Percentiles rank a stretch among this genome's conserved stretches.
Conservation (phyloP, 148 eudicot genomes). For the Vaccinium corymbosum region DNA sequence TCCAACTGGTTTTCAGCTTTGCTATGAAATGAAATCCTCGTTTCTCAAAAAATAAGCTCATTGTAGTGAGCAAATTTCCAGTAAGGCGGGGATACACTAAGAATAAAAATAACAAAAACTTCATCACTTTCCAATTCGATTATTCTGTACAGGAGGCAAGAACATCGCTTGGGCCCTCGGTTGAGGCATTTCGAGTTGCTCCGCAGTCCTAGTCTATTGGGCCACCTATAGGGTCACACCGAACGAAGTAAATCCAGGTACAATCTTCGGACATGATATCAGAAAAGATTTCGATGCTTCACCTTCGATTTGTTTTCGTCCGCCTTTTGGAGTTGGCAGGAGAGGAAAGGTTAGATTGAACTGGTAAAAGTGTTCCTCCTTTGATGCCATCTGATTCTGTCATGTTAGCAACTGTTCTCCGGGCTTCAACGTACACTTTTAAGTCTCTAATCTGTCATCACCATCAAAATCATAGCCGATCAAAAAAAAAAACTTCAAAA, state of each 20-base stretch:
- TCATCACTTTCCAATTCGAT: not conserved
- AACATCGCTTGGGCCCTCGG: not conserved
- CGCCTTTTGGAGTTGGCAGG: constrained; percentile 52
- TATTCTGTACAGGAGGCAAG: not conserved
- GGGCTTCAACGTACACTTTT: constrained; percentile 71
- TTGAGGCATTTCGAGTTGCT: not conserved
- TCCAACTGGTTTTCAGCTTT: no score
- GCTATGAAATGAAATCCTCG: no score
- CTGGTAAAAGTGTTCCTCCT: constrained; percentile 85
- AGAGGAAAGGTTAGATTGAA: constrained; percentile 46
- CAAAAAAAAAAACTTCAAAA: no score
- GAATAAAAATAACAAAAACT: not conserved
- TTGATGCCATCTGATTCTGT: constrained; percentile 52
- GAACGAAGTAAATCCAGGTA: no score
- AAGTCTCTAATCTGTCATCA: constrained; percentile 73
- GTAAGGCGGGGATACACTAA: not conserved
- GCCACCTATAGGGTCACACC: not conserved
- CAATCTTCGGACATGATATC: not conserved
- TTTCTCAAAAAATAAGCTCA: no score
- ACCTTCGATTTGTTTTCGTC: constrained; percentile 48
- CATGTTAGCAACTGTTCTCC: constrained; percentile 52
- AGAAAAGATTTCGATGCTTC: constrained; percentile 12
- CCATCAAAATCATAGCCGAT: not conserved
- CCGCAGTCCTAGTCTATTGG: not conserved
- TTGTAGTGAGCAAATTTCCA: not conserved